Evolutionary conservation across 129 eudicot genomes (phyloP), one percentile per base, ranked within the genome.

Genomic region (sunflower (Helianthus annuus)): DNA sequence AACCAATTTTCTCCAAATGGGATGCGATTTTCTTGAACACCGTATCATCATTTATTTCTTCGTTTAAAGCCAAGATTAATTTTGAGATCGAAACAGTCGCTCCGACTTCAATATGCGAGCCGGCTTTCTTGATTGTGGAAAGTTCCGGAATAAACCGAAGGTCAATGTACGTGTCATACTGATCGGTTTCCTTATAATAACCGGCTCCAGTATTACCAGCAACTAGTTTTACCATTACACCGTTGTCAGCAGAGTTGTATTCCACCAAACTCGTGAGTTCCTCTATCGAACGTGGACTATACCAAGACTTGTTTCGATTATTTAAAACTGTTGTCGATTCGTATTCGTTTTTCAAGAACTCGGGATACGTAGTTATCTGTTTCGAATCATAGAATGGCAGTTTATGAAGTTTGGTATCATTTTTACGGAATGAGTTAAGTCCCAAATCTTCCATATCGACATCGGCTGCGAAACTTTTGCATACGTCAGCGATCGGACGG

Each of bases 401-500:
- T 66, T 66, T 86, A 73, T 81, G 68, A 34, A 79, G 54, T 81
- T 88, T 86, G 22, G 76, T 68, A 76, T 81, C 94, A 27, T 85
- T 84, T 73, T 72, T 85, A 94, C 97, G 91, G 24, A 90, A 95
- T 0, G 96, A 77, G 80, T 95, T 95, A 19, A 83, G 75, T 69
- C 97, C 97, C 74, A 91, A 81, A 83, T 90, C 97, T 61, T 91
- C 97, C 71, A 95, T 78, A 80, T 95, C 97, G 70, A 91, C 95
- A 84, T 91, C 87, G 48, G 83, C 76, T 49, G 97, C 89, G 75
- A 88, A 95, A 73, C 94, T 90, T 62, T 95, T 91, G 84, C 99
- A 95, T 58, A 81, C 97, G 85, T 95, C 97, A 19, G 83, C 95
- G 69, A 95, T 91, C 36, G 99, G 90, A 45, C 97, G 96, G 76